These are phyloP conservation scores for Henningerozyma blattae DNA, from an alignment of 805 yeast species.

Conservation along the genomic window DNA sequence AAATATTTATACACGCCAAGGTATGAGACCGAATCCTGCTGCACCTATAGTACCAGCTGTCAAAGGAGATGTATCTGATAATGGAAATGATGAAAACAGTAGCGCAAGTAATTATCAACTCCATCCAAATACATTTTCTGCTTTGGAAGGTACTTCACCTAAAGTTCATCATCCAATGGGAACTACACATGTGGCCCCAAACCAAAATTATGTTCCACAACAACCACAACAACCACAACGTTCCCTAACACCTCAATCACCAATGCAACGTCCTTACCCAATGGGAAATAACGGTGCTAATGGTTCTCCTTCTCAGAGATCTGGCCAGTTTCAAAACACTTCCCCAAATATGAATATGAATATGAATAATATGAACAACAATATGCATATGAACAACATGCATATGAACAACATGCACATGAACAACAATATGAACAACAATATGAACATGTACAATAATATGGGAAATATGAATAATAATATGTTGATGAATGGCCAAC, in stretches of 20 bases:
- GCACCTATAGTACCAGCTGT: background rate
- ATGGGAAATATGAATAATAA: too few relatives aligned
- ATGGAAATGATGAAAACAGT: background rate
- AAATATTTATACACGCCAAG: background rate
- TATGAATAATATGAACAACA: too few relatives aligned
- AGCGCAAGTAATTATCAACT: background rate
- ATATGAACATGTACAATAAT: too few relatives aligned
- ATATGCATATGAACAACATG: too few relatives aligned
- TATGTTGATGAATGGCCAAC: too few relatives aligned
- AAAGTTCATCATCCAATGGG: background rate
- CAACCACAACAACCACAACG: conserved; percentile 4
- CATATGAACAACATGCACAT: too few relatives aligned
- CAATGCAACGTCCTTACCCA: background rate
- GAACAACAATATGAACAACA: too few relatives aligned
- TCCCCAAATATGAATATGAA: too few relatives aligned
- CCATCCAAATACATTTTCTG: background rate
- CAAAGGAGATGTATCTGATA: background rate
- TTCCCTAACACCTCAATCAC: background rate
- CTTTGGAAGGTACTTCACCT: background rate
- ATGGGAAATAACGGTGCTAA: too few relatives aligned
- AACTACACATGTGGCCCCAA: background rate
- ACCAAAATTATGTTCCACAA: background rate
- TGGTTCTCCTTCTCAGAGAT: too few relatives aligned
- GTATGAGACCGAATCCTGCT: background rate
- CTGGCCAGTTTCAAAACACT: too few relatives aligned